Percentiles rank a stretch among this genome's conserved stretches.
Evolutionary conservation across 139 green algal genomes (phyloP).

Genomic region (Closterium sp.): DNA sequence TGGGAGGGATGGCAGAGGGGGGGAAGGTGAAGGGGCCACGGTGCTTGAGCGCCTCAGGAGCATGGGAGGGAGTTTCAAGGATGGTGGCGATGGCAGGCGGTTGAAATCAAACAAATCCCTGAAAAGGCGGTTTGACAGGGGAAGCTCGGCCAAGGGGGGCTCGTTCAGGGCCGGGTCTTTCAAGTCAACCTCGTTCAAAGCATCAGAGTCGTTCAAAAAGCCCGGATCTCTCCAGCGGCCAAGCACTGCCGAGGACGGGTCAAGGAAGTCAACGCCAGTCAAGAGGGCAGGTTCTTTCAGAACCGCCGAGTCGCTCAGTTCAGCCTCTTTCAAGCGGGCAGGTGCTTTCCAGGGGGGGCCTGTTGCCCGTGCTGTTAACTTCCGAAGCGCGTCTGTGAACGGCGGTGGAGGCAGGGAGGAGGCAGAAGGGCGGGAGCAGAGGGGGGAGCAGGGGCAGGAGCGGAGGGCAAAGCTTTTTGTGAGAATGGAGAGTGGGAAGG

Average conservation of each 20-base stretch:
- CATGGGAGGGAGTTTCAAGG: neutral
- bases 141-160: neutral
- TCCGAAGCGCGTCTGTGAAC: neutral
- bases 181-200: neutral
- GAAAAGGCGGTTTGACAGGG: neutral
- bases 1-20: neutral
- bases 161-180: neutral
- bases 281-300: neutral
- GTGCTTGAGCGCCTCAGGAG: neutral
- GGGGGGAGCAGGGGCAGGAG: neutral
- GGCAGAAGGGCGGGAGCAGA: neutral
- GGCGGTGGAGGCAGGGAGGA: neutral
- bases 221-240: neutral
- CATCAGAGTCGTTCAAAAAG: neutral
- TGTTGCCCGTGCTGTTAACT: neutral
- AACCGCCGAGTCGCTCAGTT: neutral
- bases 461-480: neutral
- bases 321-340: neutral
- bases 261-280: neutral
- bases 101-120: neutral
- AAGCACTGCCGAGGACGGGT: neutral
- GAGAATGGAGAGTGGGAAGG: neutral
- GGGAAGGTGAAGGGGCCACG: neutral
- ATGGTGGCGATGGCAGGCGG: neutral
- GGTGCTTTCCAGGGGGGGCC: neutral